These are phyloP conservation scores for Phaeosphaeriaceae sp. DNA, from an alignment of 2,329 filamentous ascomycete genomes.

Conservation along the genomic window DNA sequence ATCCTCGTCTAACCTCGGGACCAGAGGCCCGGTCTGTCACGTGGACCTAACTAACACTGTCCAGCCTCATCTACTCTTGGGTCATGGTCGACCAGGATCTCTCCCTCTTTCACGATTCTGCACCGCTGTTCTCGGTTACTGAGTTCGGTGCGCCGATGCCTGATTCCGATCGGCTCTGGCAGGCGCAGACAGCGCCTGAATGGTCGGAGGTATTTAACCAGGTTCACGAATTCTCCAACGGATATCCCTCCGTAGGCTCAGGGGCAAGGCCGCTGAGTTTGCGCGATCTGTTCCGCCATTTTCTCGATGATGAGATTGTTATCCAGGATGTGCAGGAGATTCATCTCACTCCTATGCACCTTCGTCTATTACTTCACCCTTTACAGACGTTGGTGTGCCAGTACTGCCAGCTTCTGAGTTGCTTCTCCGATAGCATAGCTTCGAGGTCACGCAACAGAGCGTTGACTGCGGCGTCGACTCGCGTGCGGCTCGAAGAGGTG, in stretches of 20 bases:
- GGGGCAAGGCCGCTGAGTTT: slow-evolving; percentile 65
- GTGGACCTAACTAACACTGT: slow-evolving; percentile 30
- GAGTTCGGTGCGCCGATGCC: slow-evolving; percentile 72
- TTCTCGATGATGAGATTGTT: slow-evolving; percentile 69
- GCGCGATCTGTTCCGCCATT: slow-evolving; percentile 70
- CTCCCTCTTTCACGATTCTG: slow-evolving; percentile 50
- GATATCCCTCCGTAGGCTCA: slow-evolving; percentile 61
- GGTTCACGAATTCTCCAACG: slow-evolving; percentile 62
- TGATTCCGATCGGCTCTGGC: slow-evolving; percentile 68
- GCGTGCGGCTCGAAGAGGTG: slow-evolving; percentile 68
- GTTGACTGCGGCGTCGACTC: slow-evolving; percentile 66
- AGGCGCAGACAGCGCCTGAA: slow-evolving; percentile 62
- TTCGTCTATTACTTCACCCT: slow-evolving; percentile 73
- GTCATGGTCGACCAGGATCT: slow-evolving; percentile 75
- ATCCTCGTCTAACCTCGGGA: slow-evolving; percentile 15
- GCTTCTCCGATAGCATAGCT: slow-evolving; percentile 65
- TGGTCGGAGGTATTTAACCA: slow-evolving; percentile 68
- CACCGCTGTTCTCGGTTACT: slow-evolving; percentile 65
- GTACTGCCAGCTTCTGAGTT: slow-evolving; percentile 69
- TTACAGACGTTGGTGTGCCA: slow-evolving; percentile 71
- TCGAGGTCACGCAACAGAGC: slow-evolving; percentile 57
- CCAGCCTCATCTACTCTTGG: slow-evolving; percentile 75
- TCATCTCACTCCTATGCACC: slow-evolving; percentile 62
- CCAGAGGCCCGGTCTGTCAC: slow-evolving; percentile 18
- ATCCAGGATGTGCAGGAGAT: slow-evolving; percentile 55